Evolutionary conservation across 306 rosid genomes (phyloP).

Genomic region (Trichosanthes cucumerina): DNA sequence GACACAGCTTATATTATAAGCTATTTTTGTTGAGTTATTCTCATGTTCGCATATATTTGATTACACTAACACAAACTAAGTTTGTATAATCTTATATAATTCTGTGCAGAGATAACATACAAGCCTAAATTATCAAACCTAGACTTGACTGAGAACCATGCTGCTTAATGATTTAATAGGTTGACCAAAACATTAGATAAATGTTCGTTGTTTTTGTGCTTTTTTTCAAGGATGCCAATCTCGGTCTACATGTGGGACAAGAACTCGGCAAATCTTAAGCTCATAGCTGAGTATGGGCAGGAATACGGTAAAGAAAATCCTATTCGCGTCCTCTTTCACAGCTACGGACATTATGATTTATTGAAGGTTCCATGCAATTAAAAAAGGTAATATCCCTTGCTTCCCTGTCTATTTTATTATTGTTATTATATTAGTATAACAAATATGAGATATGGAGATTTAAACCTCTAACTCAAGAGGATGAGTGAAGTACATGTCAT

Average conservation of each 20-base stretch:
- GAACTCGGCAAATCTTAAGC: slow-evolving; percentile 26
- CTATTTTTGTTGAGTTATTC: background rate
- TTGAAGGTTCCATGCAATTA: slow-evolving; percentile 14
- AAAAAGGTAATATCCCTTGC: background rate
- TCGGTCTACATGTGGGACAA: slow-evolving; percentile 55
- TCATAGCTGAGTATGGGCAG: slow-evolving; percentile 73
- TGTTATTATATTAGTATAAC: no score
- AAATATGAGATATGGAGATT: no score
- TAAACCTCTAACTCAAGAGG: no score
- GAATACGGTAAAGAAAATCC: slow-evolving; percentile 67
- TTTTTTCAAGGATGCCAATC: slow-evolving; percentile 73
- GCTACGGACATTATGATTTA: slow-evolving; percentile 74
- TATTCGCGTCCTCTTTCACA: slow-evolving; percentile 53
- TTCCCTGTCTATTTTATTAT: background rate
- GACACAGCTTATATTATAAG: background rate
- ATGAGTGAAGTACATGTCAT: no score
- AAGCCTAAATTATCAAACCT: background rate
- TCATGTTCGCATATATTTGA: background rate
- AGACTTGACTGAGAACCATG: background rate
- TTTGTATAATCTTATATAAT: background rate
- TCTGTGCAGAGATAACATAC: background rate
- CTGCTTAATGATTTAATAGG: no score
- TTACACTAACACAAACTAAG: background rate
- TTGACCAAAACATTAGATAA: background rate
- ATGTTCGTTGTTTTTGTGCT: background rate